Percentiles rank a stretch among this genome's conserved stretches.
Evolutionary conservation across 352 stramenopile genomes (phyloP).

Genomic region (Phytophthora pinifolia): DNA sequence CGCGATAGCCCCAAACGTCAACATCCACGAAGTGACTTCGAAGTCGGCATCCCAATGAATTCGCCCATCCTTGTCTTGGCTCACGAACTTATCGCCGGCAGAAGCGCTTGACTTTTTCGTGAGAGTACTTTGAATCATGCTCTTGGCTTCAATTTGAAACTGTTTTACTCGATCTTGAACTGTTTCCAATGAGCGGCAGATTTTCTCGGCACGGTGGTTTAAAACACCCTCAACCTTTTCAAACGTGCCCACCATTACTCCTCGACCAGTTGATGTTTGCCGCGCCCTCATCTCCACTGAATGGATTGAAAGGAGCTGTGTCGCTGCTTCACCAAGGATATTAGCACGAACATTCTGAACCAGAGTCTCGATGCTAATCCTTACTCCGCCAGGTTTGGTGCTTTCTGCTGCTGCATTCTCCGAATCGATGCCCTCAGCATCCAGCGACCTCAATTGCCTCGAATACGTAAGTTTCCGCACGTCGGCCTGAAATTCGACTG

Average conservation of each 20-base stretch:
- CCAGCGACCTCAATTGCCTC: constrained; percentile 1
- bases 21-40: constrained; percentile 23
- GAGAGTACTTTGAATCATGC: neutral
- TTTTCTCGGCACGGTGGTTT: constrained; percentile 21
- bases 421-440: neutral
- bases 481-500: constrained; percentile 20
- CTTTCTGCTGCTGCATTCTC: neutral
- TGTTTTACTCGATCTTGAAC: constrained; percentile 17
- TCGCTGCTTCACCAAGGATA: constrained; percentile 11
- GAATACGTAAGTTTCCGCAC: constrained; percentile 10
- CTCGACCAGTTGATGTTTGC: constrained; percentile 17
- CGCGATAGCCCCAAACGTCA: constrained; percentile 22
- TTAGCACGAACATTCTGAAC: constrained; percentile 16
- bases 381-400: neutral
- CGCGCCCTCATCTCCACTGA: constrained; percentile 17
- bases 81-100: neutral
- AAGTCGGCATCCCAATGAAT: constrained; percentile 29
- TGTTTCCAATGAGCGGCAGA: constrained; percentile 18
- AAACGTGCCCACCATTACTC: constrained; percentile 16
- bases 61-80: neutral
- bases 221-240: constrained; percentile 22
- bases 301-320: constrained; percentile 18
- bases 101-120: constrained; percentile 3
- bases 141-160: constrained; percentile 22
- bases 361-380: constrained; percentile 17